phyloP scores from a whole-genome alignment of 192 early-diverging fungal species.

The Backusella liffmaniae region DNA sequence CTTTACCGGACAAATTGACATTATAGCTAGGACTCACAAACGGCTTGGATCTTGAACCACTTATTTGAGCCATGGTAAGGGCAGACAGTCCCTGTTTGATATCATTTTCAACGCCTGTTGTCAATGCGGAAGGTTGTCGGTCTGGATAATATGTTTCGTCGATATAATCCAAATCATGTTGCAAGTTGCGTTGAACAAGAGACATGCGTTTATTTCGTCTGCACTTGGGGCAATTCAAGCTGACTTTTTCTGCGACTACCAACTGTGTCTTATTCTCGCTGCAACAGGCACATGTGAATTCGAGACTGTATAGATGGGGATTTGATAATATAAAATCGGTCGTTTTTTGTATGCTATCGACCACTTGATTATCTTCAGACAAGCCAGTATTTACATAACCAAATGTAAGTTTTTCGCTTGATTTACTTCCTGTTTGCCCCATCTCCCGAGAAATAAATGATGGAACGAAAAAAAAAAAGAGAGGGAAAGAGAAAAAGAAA shows the following conservation, averaged over 20 bases:
- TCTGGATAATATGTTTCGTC: conserved; percentile 34
- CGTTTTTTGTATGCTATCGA: not conserved
- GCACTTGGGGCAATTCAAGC: not conserved
- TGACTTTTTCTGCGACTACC: not conserved
- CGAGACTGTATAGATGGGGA: conserved; percentile 20
- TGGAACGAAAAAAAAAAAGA: not conserved
- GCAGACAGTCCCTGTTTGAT: conserved; percentile 17
- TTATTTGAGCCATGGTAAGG: conserved; percentile 15
- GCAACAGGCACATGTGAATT: conserved; percentile 12
- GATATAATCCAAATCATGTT: conserved; percentile 32
- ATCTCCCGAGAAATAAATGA: not conserved
- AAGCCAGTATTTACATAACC: conserved; percentile 11
- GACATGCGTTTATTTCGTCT: conserved; percentile 20
- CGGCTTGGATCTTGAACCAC: not conserved
- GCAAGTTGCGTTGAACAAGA: conserved; percentile 15
- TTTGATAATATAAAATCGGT: conserved; percentile 15
- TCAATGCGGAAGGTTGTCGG: not conserved
- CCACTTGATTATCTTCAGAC: not conserved
- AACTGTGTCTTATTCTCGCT: not conserved
- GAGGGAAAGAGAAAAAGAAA: not conserved
- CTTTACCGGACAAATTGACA: conserved; percentile 58
- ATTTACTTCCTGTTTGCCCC: conserved; percentile 20
- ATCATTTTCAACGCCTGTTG: conserved; percentile 1
- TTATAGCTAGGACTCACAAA: not conserved
- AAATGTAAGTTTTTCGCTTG: conserved; percentile 15